phyloP scores from a whole-genome alignment of 129 eudicot species.

The Pulicaria dysenterica region DNA sequence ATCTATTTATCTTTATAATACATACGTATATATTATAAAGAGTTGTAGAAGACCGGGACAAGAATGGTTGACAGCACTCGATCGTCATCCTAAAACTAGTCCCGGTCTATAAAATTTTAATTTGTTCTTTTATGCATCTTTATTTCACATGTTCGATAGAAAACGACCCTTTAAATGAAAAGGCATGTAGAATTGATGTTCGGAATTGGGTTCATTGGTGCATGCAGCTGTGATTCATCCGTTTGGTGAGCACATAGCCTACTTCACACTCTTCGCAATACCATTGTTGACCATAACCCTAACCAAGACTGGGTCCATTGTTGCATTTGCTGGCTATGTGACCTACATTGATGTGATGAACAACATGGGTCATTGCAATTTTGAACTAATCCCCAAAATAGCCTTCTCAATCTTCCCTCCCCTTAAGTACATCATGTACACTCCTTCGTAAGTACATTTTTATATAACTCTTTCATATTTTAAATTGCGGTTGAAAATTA shows the following conservation, averaged over 20 bases:
- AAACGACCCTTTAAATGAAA: background rate
- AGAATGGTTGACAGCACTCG: too few relatives aligned
- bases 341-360: constrained; percentile 65
- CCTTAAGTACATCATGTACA: constrained; percentile 64
- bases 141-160: too few relatives aligned
- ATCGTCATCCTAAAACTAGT: too few relatives aligned
- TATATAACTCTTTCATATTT: background rate
- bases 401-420: constrained; percentile 55
- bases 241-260: constrained; percentile 61
- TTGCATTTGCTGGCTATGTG: constrained; percentile 39
- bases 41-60: too few relatives aligned
- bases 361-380: constrained; percentile 75
- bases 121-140: too few relatives aligned
- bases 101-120: too few relatives aligned
- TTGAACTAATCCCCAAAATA: constrained; percentile 56
- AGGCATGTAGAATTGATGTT: background rate
- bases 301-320: constrained; percentile 40
- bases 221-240: constrained; percentile 81
- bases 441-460: constrained; percentile 62
- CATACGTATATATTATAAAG: too few relatives aligned
- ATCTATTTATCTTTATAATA: too few relatives aligned
- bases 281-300: constrained; percentile 41
- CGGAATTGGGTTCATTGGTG: constrained; percentile 18
- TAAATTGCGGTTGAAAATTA: too few relatives aligned
- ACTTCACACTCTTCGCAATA: constrained; percentile 45